phyloP scores from a whole-genome alignment of 768 basidiomycete species.

The Boletus rubroflammeus region DNA sequence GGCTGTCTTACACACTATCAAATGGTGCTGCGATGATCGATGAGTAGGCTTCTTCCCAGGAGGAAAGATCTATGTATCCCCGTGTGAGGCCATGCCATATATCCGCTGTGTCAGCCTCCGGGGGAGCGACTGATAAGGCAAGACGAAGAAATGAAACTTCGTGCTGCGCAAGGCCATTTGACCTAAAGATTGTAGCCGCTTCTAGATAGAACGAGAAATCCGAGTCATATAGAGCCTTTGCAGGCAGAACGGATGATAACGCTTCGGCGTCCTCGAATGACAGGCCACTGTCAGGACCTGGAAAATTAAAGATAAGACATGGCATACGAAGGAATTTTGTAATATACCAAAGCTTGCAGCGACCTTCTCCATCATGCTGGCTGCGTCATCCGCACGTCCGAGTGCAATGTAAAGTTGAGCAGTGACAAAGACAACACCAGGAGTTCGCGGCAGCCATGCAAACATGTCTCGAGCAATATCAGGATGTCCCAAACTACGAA shows the following conservation, averaged over 20 bases:
- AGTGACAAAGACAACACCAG: constrained; percentile 71
- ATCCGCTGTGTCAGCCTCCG: constrained; percentile 52
- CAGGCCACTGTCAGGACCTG: constrained; percentile 48
- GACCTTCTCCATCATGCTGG: constrained; percentile 65
- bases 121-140: constrained; percentile 68
- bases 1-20: constrained; percentile 66
- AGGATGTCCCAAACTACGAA: constrained; percentile 61
- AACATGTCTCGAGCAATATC: constrained; percentile 61
- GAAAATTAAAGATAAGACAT: constrained; percentile 6
- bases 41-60: constrained; percentile 87
- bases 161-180: constrained; percentile 47
- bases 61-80: constrained; percentile 65
- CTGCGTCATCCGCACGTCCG: constrained; percentile 71
- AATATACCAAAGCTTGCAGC: constrained; percentile 71
- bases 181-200: constrained; percentile 70
- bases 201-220: constrained; percentile 77
- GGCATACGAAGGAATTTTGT: constrained; percentile 1
- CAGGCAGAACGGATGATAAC: constrained; percentile 58
- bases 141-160: constrained; percentile 75
- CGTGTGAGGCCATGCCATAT: constrained; percentile 80
- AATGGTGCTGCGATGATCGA: constrained; percentile 71
- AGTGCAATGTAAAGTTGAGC: constrained; percentile 63
- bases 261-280: constrained; percentile 62
- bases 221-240: constrained; percentile 51
- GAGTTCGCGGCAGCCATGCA: constrained; percentile 75